Base-by-base conservation (phyloP, 352 stramenopile species). In the Pythium dissotocum region DNA sequence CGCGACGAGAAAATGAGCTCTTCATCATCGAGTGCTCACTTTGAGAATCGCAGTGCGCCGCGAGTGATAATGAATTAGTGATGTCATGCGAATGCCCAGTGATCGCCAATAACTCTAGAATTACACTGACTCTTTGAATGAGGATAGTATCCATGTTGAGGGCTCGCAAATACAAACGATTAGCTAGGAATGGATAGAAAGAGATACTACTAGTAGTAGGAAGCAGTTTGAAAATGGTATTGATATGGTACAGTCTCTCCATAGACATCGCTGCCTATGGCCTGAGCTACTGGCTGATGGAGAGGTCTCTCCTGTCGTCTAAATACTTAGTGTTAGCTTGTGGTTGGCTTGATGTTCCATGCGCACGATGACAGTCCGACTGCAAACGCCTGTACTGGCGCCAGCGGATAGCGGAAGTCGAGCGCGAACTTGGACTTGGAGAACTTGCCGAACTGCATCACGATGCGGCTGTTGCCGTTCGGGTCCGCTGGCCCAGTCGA, bases 371-470 rank as follows among this genome's bases (percentile, higher is more conserved):
- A 93, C 24, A 97, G 73, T 0, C 85, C 87, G 56, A 97, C 90
- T 2, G 87, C 89, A 61, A 97, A 96, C 1, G 88, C 89, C 61
- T 97, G 89, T 28, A 97, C 80, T 1, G 87, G 84, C 12, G 87
- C 89, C 28, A 97, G 70, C 6, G 88, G 89, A 77, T 91, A 91
- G 49, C 85, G 82, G 69, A 95, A 96, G 70, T 97, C 89, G 26
- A 97, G 79, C 12, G 83, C 85, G 63, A 96, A 97, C 58, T 94
- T 93, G 60, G 83, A 87, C 65, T 90, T 93, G 54, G 81, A 88
- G 55, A 89, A 92, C 71, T 97, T 97, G 68, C 89, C 89, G 61
- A 97, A 94, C 75, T 97, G 89, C 76, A 96, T 89, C 18, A 94
- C 64, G 8, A 91, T 77, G 69, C 77, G 77, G 66, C 85, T 91